Evolutionary conservation across 495 filamentous ascomycete species (phyloP).

Genomic region (Lophiotrema nucula): DNA sequence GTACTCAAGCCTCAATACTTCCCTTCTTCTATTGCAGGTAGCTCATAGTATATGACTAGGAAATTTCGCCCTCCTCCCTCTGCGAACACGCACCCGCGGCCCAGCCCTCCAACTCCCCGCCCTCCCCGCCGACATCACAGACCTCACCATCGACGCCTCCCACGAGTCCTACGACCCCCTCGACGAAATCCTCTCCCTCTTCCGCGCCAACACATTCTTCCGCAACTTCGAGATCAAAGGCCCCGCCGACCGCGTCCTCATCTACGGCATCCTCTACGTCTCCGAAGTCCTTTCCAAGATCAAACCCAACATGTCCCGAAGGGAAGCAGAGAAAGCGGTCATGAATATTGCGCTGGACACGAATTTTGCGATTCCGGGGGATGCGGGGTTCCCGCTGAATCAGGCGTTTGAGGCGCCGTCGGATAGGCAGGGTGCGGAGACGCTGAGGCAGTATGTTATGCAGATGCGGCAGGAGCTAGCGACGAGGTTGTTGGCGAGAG

Average conservation of each 20-base stretch:
- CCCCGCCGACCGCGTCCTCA: constrained; percentile 87
- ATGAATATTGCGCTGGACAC: constrained; percentile 72
- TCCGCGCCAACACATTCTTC: constrained; percentile 98
- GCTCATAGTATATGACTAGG: constrained; percentile 45
- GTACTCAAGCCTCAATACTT: constrained; percentile 43
- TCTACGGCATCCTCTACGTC: constrained; percentile 94
- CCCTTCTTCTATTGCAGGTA: neutral
- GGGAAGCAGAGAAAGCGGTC: constrained; percentile 52
- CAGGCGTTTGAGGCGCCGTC: constrained; percentile 78
- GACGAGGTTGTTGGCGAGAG: constrained; percentile 70
- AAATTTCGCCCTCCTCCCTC: constrained; percentile 90
- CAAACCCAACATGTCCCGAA: constrained; percentile 62
- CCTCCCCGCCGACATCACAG: constrained; percentile 65
- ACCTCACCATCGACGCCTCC: constrained; percentile 73
- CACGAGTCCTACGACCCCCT: constrained; percentile 89
- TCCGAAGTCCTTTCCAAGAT: constrained; percentile 85
- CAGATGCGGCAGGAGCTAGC: constrained; percentile 93
- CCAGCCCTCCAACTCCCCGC: constrained; percentile 82
- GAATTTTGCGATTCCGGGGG: constrained; percentile 93
- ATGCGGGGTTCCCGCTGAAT: constrained; percentile 88
- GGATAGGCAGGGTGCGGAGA: constrained; percentile 85
- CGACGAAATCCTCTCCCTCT: constrained; percentile 87
- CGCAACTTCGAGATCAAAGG: constrained; percentile 99
- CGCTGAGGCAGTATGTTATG: constrained; percentile 78
- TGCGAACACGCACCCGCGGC: constrained; percentile 88